Percentiles rank a stretch among this genome's conserved stretches.
Conservation (phyloP, 2,329 filamentous ascomycete species). For the Chaetomium sp. region DNA sequence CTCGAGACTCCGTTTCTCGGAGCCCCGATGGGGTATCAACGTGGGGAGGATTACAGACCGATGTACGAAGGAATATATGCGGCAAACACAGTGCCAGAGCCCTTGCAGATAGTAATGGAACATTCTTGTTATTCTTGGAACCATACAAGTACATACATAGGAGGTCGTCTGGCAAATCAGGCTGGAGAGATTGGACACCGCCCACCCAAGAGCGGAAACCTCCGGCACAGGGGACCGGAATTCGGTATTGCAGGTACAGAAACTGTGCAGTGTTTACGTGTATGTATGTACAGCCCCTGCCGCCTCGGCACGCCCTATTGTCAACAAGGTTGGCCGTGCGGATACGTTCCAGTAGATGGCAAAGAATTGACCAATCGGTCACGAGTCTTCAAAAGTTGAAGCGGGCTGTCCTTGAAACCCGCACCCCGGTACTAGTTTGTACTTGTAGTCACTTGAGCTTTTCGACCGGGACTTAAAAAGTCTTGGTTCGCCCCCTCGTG, state of each 20-base stretch:
- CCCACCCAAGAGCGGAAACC: constrained; percentile 14
- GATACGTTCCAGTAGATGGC: constrained; percentile 11
- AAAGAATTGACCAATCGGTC: constrained; percentile 25
- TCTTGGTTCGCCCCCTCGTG: constrained; percentile 16
- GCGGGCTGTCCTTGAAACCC: constrained; percentile 6
- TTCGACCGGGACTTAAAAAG: constrained; percentile 14
- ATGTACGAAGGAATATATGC: not conserved
- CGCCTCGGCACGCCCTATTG: not conserved
- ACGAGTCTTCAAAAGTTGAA: not conserved
- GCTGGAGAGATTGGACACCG: not conserved
- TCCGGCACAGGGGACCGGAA: constrained; percentile 17
- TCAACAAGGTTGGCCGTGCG: constrained; percentile 13
- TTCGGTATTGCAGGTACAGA: constrained; percentile 1
- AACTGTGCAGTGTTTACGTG: not conserved
- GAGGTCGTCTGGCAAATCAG: not conserved
- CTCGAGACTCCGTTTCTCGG: constrained; percentile 26
- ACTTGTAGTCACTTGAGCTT: constrained; percentile 3
- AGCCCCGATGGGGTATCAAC: not conserved
- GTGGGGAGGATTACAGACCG: not conserved
- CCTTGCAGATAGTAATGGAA: constrained; percentile 6
- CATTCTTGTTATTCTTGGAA: not conserved
- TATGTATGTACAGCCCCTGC: not conserved
- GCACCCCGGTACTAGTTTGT: not conserved
- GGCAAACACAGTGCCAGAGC: constrained; percentile 14
- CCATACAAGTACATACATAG: not conserved